Percentiles rank a stretch among this genome's conserved stretches.
These are phyloP conservation scores for Areca catechu DNA, from an alignment of 176 grass and related monocot species.

Conservation along the genomic window DNA sequence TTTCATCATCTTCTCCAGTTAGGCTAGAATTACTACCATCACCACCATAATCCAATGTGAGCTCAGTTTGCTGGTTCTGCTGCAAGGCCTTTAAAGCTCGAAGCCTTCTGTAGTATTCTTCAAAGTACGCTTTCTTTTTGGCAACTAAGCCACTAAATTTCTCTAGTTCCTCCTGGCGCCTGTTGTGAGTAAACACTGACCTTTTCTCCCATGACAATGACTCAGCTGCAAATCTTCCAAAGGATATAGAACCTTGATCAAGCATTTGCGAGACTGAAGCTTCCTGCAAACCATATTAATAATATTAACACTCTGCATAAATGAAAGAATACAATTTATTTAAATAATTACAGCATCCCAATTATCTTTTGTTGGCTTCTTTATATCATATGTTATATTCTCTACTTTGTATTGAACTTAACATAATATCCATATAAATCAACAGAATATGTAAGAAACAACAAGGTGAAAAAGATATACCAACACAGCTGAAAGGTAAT, in stretches of 20 bases:
- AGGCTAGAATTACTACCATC: constrained; percentile 88
- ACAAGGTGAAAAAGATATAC: too few species aligned
- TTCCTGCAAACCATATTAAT: constrained; percentile 34
- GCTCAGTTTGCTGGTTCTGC: constrained; percentile 82
- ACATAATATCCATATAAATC: too few species aligned
- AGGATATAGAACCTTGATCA: constrained; percentile 91
- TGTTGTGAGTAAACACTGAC: constrained; percentile 91
- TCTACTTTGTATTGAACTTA: too few species aligned
- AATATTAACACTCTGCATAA: too few species aligned
- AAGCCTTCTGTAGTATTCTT: constrained; percentile 87
- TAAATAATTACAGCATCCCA: too few species aligned
- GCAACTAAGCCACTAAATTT: constrained; percentile 98
- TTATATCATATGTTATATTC: too few species aligned
- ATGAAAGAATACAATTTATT: too few species aligned
- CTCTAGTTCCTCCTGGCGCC: constrained; percentile 82
- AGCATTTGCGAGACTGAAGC: constrained; percentile 66
- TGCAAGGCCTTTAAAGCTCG: constrained; percentile 70
- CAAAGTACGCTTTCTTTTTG: constrained; percentile 96
- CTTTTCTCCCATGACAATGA: constrained; percentile 95
- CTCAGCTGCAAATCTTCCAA: constrained; percentile 85
- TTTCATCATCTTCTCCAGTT: constrained; percentile 47
- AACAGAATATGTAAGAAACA: too few species aligned
- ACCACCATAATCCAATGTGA: constrained; percentile 75
- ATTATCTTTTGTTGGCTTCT: too few species aligned
- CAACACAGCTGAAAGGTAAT: too few species aligned